Conservation (phyloP, 1,284 basidiomycete genomes). For the Pseudomicrostroma phylloplanum region DNA sequence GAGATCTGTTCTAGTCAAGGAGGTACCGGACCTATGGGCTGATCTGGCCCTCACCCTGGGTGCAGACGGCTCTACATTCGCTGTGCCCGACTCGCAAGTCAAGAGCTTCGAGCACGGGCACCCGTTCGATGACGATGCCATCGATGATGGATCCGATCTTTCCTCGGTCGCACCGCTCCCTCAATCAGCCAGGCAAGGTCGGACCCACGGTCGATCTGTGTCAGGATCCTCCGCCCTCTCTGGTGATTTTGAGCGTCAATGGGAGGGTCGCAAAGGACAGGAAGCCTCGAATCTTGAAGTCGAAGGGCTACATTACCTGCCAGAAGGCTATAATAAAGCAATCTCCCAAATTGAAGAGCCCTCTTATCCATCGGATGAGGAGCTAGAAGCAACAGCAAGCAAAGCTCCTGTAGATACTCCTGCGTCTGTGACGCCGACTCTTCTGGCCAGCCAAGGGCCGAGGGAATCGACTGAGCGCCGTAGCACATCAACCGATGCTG, state of each 20-base stretch:
- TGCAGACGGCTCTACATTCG: not conserved
- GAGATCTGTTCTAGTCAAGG: not conserved
- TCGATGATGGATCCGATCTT: not conserved
- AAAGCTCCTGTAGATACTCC: too few relatives aligned
- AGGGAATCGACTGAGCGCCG: too few relatives aligned
- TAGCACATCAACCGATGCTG: too few relatives aligned
- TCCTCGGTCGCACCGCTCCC: not conserved
- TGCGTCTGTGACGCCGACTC: too few relatives aligned
- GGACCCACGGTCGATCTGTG: not conserved
- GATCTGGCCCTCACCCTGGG: not conserved
- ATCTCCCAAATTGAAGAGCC: constrained; percentile 1
- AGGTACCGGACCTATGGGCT: not conserved
- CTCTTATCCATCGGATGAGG: not conserved
- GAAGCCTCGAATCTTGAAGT: not conserved
- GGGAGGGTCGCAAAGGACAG: not conserved
- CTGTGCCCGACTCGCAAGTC: too few relatives aligned
- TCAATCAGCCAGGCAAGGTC: not conserved
- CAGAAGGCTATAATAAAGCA: not conserved
- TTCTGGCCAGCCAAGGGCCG: too few relatives aligned
- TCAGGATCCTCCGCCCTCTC: not conserved
- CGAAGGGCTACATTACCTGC: not conserved
- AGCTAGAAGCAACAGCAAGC: not conserved
- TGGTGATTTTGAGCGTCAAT: not conserved
- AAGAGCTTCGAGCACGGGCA: too few relatives aligned
- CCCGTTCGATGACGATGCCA: not conserved